Base-by-base conservation (phyloP, 2,329 filamentous ascomycete species). In the Sporothrix curviconia region DNA sequence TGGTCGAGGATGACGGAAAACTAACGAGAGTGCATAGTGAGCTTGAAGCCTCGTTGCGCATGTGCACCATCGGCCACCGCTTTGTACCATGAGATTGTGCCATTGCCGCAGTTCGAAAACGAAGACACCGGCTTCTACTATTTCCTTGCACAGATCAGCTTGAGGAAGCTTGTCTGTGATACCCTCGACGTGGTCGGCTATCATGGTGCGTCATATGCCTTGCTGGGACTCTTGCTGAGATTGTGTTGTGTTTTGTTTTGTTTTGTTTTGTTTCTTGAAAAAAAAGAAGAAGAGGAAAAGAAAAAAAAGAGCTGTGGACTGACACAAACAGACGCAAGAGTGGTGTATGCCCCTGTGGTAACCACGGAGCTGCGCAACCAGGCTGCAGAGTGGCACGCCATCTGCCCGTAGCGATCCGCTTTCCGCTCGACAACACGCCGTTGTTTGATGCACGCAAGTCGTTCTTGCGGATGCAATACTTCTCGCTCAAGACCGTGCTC, bases 81-180 rank as follows among this genome's bases (percentile, higher is more conserved):
- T 8, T 32, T 44, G n/a, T 61, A 56, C 52, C 58, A 60, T 32
- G 60, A 61, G 5, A 52, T 61, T 15, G 55, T 61, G 8, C 60
- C 55, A 7, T 47, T 61, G n/a, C 57, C 57, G n/a, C 46, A 25
- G 7, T 60, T 60, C 46, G 58, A 59, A 34, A 59, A 60, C 34
- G 60, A 62, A 28, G 56, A 60, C 52, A 60, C 58, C 1, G 58
- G 58, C n/a, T 62, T 60, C 44, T 62, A 62, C 47, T 60, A 56
- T n/a, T 62, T 62, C 25, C 43, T 62, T 1, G 58, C 60, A 12
- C 57, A 60, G 36, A 60, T 62, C 28, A 61, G 60, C 46, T 49
- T 62, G 8, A 58, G 60, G 12, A 62, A 62, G n/a, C 55, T 60
- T 17, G 46, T 62, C 7, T 50, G 46, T 17, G 51, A 43, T 22